Evolutionary conservation across 768 basidiomycete genomes (phyloP).

Genomic region (Naganishia onofrii): DNA sequence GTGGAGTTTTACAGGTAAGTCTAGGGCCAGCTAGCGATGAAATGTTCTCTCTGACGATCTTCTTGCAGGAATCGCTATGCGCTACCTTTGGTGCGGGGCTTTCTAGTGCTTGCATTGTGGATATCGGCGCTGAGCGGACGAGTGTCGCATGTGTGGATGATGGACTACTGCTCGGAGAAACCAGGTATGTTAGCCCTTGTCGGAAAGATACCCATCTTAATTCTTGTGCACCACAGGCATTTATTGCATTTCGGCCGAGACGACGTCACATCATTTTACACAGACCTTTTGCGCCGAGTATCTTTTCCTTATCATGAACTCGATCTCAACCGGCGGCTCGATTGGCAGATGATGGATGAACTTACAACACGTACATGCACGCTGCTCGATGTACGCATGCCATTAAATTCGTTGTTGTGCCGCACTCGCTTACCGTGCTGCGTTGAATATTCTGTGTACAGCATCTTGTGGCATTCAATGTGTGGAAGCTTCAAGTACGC

Average conservation of each 20-base stretch:
- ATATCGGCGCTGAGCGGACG: constrained; percentile 81
- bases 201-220: background rate
- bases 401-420: background rate
- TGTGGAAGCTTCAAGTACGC: constrained; percentile 86
- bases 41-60: background rate
- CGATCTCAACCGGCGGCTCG: constrained; percentile 71
- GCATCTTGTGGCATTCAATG: constrained; percentile 83
- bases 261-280: constrained; percentile 87
- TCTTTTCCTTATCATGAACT: constrained; percentile 84
- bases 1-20: constrained; percentile 83
- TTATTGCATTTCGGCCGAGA: constrained; percentile 84
- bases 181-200: constrained; percentile 60
- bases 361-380: constrained; percentile 81
- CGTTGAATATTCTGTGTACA: constrained; percentile 47
- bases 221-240: constrained; percentile 58
- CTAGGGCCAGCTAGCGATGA: background rate
- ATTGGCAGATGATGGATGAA: constrained; percentile 89
- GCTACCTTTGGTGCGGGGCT: constrained; percentile 95
- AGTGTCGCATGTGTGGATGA: constrained; percentile 93
- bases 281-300: constrained; percentile 72
- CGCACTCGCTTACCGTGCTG: background rate
- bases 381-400: constrained; percentile 69
- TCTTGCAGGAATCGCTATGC: constrained; percentile 74
- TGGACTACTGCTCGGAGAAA: constrained; percentile 80
- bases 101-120: constrained; percentile 90